Percentiles rank a stretch among this genome's conserved stretches.
Evolutionary conservation across 805 yeast genomes (phyloP).

Genomic region (Yarrowia deformans): DNA sequence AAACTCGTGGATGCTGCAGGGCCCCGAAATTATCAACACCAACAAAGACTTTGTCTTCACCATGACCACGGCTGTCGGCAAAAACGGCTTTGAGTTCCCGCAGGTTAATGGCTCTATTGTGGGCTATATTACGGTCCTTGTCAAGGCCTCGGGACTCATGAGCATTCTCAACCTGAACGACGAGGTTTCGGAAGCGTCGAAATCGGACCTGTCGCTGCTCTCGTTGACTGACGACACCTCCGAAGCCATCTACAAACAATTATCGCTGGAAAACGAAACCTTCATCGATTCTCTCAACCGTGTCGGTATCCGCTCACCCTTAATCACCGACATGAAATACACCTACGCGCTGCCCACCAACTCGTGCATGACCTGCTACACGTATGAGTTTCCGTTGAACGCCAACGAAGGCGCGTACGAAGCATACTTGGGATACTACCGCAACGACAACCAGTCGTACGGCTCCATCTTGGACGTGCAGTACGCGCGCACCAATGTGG

Average conservation of each 20-base stretch:
- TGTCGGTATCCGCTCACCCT: slow-evolving; percentile 13
- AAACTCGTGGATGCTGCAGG: slow-evolving; percentile 30
- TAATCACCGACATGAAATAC: slow-evolving; percentile 23
- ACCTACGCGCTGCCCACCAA: slow-evolving; percentile 43
- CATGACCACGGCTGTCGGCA: slow-evolving; percentile 32
- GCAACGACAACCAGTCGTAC: background rate
- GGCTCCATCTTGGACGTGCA: slow-evolving; percentile 20
- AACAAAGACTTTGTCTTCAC: slow-evolving; percentile 28
- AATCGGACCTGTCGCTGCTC: slow-evolving; percentile 1
- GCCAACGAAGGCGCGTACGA: slow-evolving; percentile 16
- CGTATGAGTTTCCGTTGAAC: slow-evolving; percentile 40
- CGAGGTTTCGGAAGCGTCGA: slow-evolving; percentile 1
- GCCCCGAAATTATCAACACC: slow-evolving; percentile 20
- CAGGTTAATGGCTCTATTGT: slow-evolving; percentile 25
- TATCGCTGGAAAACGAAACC: background rate
- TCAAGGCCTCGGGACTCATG: slow-evolving; percentile 17
- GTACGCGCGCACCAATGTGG: slow-evolving; percentile 21
- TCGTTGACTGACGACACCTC: slow-evolving; percentile 28
- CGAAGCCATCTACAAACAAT: slow-evolving; percentile 4
- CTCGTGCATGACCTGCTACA: slow-evolving; percentile 42
- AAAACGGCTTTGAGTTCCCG: slow-evolving; percentile 31
- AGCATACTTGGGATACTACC: slow-evolving; percentile 15
- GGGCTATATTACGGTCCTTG: slow-evolving; percentile 18
- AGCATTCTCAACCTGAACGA: slow-evolving; percentile 16
- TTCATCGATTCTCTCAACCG: background rate